These are phyloP conservation scores for Croton laevigatus DNA, from an alignment of 441 rosid species.

Conservation along the genomic window DNA sequence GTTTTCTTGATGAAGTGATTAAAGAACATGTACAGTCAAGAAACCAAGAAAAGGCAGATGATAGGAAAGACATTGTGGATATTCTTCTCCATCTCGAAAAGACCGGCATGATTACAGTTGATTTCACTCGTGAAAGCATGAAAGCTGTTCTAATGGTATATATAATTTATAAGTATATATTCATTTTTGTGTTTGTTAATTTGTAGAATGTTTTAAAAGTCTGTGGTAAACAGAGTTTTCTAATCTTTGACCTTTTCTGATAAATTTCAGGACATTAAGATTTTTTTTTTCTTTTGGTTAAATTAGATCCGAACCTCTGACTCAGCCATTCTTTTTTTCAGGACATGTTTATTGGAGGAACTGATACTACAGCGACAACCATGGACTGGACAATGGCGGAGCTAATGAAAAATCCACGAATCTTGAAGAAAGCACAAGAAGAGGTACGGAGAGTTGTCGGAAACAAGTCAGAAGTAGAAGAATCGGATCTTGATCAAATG, in stretches of 20 bases:
- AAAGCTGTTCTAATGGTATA: conserved; percentile 5
- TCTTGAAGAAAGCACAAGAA: conserved; percentile 26
- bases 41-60: background rate
- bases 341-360: conserved; percentile 39
- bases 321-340: too few relatives aligned
- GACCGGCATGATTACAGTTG: conserved; percentile 1
- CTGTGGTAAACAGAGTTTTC: too few relatives aligned
- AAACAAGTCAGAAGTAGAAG: conserved; percentile 17
- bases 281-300: too few relatives aligned
- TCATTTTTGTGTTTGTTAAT: background rate
- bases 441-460: conserved; percentile 30
- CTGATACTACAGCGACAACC: conserved; percentile 30
- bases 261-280: too few relatives aligned
- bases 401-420: conserved; percentile 23
- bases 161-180: too few relatives aligned
- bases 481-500: conserved; percentile 24
- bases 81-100: conserved; percentile 19
- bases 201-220: too few relatives aligned
- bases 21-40: conserved; percentile 16
- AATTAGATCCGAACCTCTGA: too few relatives aligned
- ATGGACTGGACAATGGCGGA: conserved; percentile 37
- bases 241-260: too few relatives aligned
- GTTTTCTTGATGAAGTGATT: conserved; percentile 24
- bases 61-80: conserved; percentile 22
- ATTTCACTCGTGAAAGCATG: conserved; percentile 11